Evolutionary conservation across 108 stramenopile genomes (phyloP), one percentile per base, ranked within the genome.

Genomic region (Nitzschia sp.): DNA sequence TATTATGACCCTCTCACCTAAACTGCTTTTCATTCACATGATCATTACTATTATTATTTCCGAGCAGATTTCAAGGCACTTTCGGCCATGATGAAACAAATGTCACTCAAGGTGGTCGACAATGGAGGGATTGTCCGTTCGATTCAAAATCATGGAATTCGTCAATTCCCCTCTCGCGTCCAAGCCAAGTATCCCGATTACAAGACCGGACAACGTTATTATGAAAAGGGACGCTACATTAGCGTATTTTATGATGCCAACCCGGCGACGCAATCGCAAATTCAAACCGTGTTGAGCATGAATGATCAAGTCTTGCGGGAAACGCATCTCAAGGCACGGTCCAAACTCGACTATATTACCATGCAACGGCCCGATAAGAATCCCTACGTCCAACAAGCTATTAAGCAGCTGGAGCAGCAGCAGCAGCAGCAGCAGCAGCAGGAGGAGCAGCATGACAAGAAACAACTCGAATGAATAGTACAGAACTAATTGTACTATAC

Each of bases 81-180:
- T 26, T 85, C 87, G 17, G 63, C 77, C 13, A 36, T 91, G 16
- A 81, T 87, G 78, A 89, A 85, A 68, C 81, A 84, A 60, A 52
- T 89, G 3, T 87, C 90, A 2, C 73, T 77, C 27, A 87, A 91
- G 78, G 76, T 95, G 58, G 89, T 95, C 1, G 76, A 78, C 32
- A 79, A 81, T 56, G 91, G 91, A 4, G 94, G 94, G 22, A 89
- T 95, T 38, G 91, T 95, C 2, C 89, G 94, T 2, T 74, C 77
- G 52, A 85, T 95, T 66, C 87, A 86, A 72, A 95, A 95, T 65
- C 91, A 92, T 66, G 94, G 94, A 5, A 76, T 95, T 52, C 84
- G 94, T 8, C 83, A 87, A 53, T 78, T 95, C 3, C 94, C 94
- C 26, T 88, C 91, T 69, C 76, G 91, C 6, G 91, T 92, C 70